A percentile compares a stretch with the other conserved stretches of the same genome.
These are phyloP conservation scores for Xylaria sp. DNA, from an alignment of 2,329 filamentous ascomycete genomes.

Conservation along the genomic window DNA sequence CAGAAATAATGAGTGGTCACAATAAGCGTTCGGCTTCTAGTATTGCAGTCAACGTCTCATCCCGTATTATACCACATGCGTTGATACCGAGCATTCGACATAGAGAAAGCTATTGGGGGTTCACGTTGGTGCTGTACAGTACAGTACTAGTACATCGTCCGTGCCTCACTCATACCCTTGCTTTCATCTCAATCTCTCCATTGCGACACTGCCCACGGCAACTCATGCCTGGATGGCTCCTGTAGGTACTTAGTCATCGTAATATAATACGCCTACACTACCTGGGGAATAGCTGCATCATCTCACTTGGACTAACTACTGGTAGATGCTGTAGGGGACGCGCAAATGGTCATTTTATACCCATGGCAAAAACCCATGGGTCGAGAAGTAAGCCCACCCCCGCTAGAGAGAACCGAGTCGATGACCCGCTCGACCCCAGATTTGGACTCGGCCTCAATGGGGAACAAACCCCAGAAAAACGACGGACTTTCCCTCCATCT, in stretches of 20 bases:
- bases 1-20: background rate
- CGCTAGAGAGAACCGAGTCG: background rate
- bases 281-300: too few relatives aligned
- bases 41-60: background rate
- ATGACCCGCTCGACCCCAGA: slow-evolving; percentile 20
- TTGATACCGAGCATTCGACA: background rate
- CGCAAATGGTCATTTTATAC: too few relatives aligned
- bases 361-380: too few relatives aligned
- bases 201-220: background rate
- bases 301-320: too few relatives aligned
- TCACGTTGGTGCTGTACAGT: background rate
- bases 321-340: too few relatives aligned
- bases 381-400: background rate
- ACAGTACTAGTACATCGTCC: background rate
- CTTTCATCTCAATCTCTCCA: background rate
- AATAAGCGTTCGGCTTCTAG: background rate
- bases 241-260: too few relatives aligned
- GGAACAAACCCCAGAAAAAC: slow-evolving; percentile 16
- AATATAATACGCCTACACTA: too few relatives aligned
- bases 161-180: background rate
- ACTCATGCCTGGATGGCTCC: too few relatives aligned
- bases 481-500: slow-evolving; percentile 6
- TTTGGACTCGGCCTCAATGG: background rate
- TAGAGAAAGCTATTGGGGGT: background rate
- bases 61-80: background rate